Conservation (phyloP, 108 stramenopile species). For the Cafeteria roenbergensis region DNA sequence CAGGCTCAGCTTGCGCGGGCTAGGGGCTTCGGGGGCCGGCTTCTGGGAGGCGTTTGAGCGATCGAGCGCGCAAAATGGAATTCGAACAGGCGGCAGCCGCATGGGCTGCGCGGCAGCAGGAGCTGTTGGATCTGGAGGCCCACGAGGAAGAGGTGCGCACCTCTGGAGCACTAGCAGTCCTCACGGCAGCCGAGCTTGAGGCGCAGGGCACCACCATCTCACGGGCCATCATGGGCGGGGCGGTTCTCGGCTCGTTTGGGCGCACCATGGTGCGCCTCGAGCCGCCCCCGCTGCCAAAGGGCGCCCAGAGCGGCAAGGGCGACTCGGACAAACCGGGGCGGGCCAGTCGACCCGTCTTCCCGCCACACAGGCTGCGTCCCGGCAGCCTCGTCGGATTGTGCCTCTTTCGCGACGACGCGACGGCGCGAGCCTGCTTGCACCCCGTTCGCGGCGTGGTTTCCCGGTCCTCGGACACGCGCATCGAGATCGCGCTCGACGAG, state of each 20-base stretch:
- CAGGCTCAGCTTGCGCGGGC: too few relatives aligned
- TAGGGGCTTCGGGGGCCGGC: too few relatives aligned
- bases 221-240: neutral
- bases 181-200: neutral
- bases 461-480: neutral
- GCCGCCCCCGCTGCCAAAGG: neutral
- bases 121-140: too few relatives aligned
- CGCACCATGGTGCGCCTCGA: neutral
- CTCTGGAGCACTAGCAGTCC: neutral
- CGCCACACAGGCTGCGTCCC: neutral
- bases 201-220: neutral
- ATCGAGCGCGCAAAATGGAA: too few relatives aligned
- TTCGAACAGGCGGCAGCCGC: too few relatives aligned
- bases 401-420: neutral
- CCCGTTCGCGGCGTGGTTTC: neutral
- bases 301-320: too few relatives aligned
- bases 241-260: neutral
- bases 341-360: neutral
- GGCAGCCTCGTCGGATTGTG: neutral
- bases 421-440: too few relatives aligned
- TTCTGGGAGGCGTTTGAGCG: too few relatives aligned
- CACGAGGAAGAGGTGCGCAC: neutral
- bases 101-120: too few relatives aligned
- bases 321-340: too few relatives aligned
- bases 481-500: neutral